phyloP scores from a whole-genome alignment of 1,139 yeast species.

The Geotrichum candidum region DNA sequence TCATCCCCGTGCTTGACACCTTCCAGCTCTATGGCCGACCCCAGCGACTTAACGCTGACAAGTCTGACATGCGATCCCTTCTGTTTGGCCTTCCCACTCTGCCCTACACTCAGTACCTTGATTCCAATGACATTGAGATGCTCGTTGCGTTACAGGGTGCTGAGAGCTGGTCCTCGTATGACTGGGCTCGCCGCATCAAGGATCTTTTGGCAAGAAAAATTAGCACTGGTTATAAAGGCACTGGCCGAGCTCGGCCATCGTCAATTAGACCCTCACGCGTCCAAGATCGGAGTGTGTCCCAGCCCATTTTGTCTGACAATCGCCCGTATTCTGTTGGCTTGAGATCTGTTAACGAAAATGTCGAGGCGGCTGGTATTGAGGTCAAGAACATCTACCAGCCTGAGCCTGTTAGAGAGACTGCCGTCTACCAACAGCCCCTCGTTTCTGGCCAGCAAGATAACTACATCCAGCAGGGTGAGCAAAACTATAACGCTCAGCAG shows the following conservation, averaged over 20 bases:
- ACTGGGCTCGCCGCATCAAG: slow-evolving; percentile 67
- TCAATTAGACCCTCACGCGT: slow-evolving; percentile 2
- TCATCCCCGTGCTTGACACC: slow-evolving; percentile 79
- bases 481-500: not conserved
- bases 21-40: slow-evolving; percentile 92
- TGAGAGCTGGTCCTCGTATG: slow-evolving; percentile 55
- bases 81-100: slow-evolving; percentile 88
- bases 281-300: slow-evolving; percentile 6
- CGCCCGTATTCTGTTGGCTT: slow-evolving; percentile 2
- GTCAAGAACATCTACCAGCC: not conserved
- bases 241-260: slow-evolving; percentile 43
- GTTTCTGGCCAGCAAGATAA: not conserved
- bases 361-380: not conserved
- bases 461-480: not conserved
- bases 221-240: slow-evolving; percentile 71
- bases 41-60: slow-evolving; percentile 77
- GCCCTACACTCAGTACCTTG: slow-evolving; percentile 80
- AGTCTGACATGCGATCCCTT: slow-evolving; percentile 69
- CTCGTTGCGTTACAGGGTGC: slow-evolving; percentile 40
- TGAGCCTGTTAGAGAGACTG: not conserved
- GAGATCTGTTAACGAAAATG: slow-evolving; percentile 2
- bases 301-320: slow-evolving; percentile 7
- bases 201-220: slow-evolving; percentile 58
- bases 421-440: slow-evolving; percentile 1
- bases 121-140: slow-evolving; percentile 48